Conservation (phyloP, 495 filamentous ascomycete species). For the Xylaria longipes region DNA sequence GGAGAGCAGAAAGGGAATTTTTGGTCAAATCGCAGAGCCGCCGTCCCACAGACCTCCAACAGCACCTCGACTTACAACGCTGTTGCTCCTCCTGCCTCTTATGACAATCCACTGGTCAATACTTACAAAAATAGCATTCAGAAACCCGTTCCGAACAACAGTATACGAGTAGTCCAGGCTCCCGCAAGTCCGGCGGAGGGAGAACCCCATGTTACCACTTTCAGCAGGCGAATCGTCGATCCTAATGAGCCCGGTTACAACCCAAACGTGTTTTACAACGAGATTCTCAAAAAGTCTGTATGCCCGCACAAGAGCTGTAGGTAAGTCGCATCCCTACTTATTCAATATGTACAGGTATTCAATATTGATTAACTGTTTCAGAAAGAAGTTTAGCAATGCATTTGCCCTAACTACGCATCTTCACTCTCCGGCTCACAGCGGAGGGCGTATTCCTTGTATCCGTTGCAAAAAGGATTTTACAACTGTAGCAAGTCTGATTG, state of each 20-base stretch:
- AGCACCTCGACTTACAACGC: neutral
- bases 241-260: conserved; percentile 44
- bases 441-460: conserved; percentile 12
- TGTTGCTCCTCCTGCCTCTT: conserved; percentile 10
- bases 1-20: neutral
- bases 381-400: conserved; percentile 37
- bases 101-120: conserved; percentile 22
- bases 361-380: conserved; percentile 26
- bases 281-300: conserved; percentile 40
- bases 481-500: conserved; percentile 17
- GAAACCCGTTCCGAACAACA: conserved; percentile 30
- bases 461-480: conserved; percentile 9
- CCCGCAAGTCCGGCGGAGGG: conserved; percentile 17
- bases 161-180: conserved; percentile 17
- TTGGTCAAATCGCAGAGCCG: neutral
- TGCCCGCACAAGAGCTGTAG: conserved; percentile 49
- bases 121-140: conserved; percentile 30
- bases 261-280: conserved; percentile 33
- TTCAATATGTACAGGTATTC: neutral
- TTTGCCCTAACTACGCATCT: conserved; percentile 41
- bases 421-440: conserved; percentile 38
- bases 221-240: conserved; percentile 32
- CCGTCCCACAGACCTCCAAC: neutral
- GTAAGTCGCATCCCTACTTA: conserved; percentile 37
- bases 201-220: neutral